Evolutionary conservation across 2,329 filamentous ascomycete genomes (phyloP).

Genomic region (Fusarium sp.): DNA sequence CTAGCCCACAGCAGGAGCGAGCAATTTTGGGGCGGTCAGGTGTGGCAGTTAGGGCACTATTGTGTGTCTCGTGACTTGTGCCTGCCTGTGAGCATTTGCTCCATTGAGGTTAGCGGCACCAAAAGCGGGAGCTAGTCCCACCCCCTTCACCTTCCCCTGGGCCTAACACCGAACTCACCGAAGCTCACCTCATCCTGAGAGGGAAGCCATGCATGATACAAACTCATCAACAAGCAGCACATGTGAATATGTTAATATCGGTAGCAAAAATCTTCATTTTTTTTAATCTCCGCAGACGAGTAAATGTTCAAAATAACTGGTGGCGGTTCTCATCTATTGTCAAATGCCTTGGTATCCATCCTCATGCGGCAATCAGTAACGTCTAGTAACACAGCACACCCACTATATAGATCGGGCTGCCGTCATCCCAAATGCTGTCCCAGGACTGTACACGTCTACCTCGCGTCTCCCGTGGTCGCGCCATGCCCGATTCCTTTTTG

Average conservation of each 20-base stretch:
- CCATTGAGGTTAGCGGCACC: neutral
- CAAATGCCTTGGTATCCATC: constrained; percentile 20
- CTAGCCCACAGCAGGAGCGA: constrained; percentile 4
- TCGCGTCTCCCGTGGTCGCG: constrained; percentile 15
- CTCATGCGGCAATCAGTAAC: constrained; percentile 8
- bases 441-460: constrained; percentile 34
- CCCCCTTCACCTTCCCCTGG: neutral
- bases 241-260: neutral
- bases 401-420: neutral
- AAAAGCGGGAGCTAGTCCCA: neutral
- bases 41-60: constrained; percentile 57
- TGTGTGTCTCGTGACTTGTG: constrained; percentile 2
- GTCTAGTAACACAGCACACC: constrained; percentile 15
- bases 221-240: neutral
- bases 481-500: constrained; percentile 16
- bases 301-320: neutral
- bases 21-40: constrained; percentile 51
- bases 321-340: constrained; percentile 34
- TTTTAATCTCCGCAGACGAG: neutral
- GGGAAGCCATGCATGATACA: neutral
- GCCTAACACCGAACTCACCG: constrained; percentile 14
- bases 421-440: constrained; percentile 3
- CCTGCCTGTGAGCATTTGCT: neutral
- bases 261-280: neutral
- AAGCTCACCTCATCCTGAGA: neutral